Evolutionary conservation across 129 eudicot species (phyloP), one percentile per base, ranked within the genome.

Genomic region (Heracleum sosnowskyi): DNA sequence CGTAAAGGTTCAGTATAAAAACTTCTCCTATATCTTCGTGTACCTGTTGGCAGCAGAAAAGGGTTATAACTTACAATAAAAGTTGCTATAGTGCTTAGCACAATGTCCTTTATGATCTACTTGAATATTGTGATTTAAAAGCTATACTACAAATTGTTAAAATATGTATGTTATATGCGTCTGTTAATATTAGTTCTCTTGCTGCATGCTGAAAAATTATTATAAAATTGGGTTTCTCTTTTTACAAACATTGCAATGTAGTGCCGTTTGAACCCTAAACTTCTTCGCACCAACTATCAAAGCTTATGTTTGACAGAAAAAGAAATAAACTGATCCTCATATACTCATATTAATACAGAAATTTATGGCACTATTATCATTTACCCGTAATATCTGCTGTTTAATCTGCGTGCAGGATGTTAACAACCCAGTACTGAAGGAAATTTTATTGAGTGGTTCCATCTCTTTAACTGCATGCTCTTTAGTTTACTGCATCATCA

Each of bases 341-440:
- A 13, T 28, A 31, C 18, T 31, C 35, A 20, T 41, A 40, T 26
- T 8, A 10, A 24, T 72, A 0, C 35, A 41, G 76, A 41, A 41
- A 22, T 39, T n/a, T 72, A n/a, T 40, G 53, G 53, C 35, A 20
- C 33, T 2, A 24, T 4, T 41, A 11, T 24, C 2, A 10, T 20
- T 71, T 24, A 36, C 49, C 18, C 41, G 51, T 72, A 72, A 72
- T 40, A n/a, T 45, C 9, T 22, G 37, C 69, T 53, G 22, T 78
- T 64, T 10, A 24, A n/a, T 46, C 1, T 78, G 51, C 4, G 39
- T 75, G 78, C 87, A 93, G 98, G 97, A 86, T 35, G 95, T 89
- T 44, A 91, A 85, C 84, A 83, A 90, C 82, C 96, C 96, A 11
- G 33, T 82, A 69, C 79, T 94, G 72, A 91, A 91, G 87, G 96